Evolutionary conservation across 108 stramenopile genomes (phyloP), one percentile per base, ranked within the genome.

Genomic region (Asterionellopsis glacialis): DNA sequence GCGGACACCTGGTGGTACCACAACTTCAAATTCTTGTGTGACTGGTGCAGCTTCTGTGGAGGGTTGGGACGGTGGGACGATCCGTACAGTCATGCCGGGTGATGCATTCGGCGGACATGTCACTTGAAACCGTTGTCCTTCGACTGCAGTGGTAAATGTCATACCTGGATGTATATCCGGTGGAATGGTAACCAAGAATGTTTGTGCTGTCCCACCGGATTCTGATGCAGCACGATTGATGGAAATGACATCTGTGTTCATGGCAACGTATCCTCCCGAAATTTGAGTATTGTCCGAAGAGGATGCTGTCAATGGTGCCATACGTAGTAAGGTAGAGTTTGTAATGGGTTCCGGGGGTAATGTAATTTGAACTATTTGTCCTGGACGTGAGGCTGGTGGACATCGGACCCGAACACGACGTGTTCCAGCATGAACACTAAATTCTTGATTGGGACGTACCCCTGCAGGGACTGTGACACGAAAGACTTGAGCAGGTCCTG

Each of bases 11-110:
- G 76, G 64, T 1, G 95, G 95, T 0, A 96, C 95, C 0, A 75
- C 63, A 0, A 96, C 95, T 63, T 96, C 95, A 74, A 86, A 93
- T 48, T 85, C 87, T 77, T 95, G 93, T 53, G 78, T 87, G 45
- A 73, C 83, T 61, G 67, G 76, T 57, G 68, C 88, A 39, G 76
- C 73, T 70, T 61, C 69, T 57, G 73, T 63, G 13, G 50, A 53
- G 11, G 73, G 49, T 43, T 61, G 67, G 11, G 78, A 49, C 10
- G 87, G 90, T 25, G 90, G 86, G 22, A 90, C 65, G 51, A 93
- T 93, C 26, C 89, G 79, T 24, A 91, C 80, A 60, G 84, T 87
- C 78, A 78, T 79, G 21, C 85, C 83, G 12, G 95, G 91, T 24
- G 82, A 81, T 1, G 85, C 87, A 51, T 79, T 79, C 4, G 61